phyloP scores from a whole-genome alignment of 768 basidiomycete genomes.

The Symmetrospora coprosmae region DNA sequence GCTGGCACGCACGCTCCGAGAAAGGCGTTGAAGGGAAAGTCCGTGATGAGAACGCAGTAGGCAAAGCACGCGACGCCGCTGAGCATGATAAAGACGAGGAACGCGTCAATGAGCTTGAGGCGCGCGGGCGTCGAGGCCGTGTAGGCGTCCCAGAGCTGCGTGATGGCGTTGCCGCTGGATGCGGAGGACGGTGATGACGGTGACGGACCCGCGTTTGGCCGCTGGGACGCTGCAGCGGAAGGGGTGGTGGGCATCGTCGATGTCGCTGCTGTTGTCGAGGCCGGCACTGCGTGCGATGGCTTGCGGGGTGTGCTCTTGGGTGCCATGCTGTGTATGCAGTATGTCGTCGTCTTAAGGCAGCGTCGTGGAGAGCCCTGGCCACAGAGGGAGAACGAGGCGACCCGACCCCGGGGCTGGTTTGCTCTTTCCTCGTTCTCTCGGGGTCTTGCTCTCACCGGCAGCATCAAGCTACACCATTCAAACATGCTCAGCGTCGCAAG shows the following conservation, averaged over 20 bases:
- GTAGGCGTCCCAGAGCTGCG: conserved; percentile 58
- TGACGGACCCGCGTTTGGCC: not conserved
- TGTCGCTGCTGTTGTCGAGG: not conserved
- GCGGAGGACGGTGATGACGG: too few species aligned
- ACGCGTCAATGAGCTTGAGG: conserved; percentile 85
- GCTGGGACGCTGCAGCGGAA: not conserved
- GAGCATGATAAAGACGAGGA: conserved; percentile 79
- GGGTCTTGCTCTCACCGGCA: too few species aligned
- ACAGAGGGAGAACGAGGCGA: too few species aligned
- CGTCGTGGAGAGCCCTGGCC: too few species aligned
- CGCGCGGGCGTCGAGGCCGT: conserved; percentile 58
- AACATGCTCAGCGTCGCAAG: too few species aligned
- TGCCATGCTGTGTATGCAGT: not conserved
- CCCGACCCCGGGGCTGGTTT: too few species aligned
- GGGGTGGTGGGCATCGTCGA: not conserved
- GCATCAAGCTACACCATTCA: too few species aligned
- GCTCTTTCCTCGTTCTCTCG: too few species aligned
- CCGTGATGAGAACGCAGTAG: conserved; percentile 80
- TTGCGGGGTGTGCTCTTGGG: conserved; percentile 11
- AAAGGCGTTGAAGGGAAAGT: conserved; percentile 95
- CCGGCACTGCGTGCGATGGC: conserved; percentile 3
- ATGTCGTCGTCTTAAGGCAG: too few species aligned
- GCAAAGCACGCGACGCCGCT: conserved; percentile 79
- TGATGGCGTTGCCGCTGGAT: not conserved
- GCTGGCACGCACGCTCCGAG: conserved; percentile 86